These are phyloP conservation scores for Phyllosticta paracitricarpa DNA, from an alignment of 2,329 filamentous ascomycete genomes.

Conservation along the genomic window DNA sequence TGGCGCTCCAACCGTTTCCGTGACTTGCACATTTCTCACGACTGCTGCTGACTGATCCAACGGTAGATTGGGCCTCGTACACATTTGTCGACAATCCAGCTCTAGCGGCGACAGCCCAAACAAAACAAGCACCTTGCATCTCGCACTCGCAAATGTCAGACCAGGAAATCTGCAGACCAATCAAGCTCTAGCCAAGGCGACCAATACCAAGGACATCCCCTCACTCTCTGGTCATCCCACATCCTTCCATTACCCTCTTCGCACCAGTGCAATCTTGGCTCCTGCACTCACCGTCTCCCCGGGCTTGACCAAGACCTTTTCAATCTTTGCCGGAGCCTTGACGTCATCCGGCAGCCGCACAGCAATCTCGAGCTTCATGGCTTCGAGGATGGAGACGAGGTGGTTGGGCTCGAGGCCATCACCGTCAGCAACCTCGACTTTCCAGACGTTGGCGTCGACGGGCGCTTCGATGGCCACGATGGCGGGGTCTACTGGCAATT, in stretches of 20 bases:
- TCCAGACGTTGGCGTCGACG: constrained; percentile 38
- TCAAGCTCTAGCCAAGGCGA: neutral
- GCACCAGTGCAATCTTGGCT: constrained; percentile 22
- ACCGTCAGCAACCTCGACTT: constrained; percentile 31
- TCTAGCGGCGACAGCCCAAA: too few relatives aligned
- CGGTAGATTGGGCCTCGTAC: too few relatives aligned
- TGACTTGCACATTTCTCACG: too few relatives aligned
- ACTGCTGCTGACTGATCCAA: too few relatives aligned
- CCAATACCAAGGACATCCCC: neutral
- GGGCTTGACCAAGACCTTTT: constrained; percentile 33
- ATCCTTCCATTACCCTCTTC: neutral
- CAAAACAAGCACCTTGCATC: neutral
- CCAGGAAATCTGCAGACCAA: neutral
- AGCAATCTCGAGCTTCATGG: constrained; percentile 39
- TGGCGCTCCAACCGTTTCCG: neutral
- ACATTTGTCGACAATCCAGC: neutral
- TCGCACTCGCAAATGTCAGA: neutral
- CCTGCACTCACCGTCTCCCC: constrained; percentile 32
- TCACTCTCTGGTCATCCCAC: neutral
- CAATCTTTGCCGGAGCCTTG: constrained; percentile 20
- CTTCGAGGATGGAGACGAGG: constrained; percentile 34
- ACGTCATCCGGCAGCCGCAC: constrained; percentile 29
- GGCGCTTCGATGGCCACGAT: constrained; percentile 32
- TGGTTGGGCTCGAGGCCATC: constrained; percentile 24
- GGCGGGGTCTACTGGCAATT: constrained; percentile 19